A percentile compares a stretch with the other conserved stretches of the same genome.
These are phyloP conservation scores for Aspergillus transmontanensis DNA, from an alignment of 2,329 filamentous ascomycete species.

Conservation along the genomic window DNA sequence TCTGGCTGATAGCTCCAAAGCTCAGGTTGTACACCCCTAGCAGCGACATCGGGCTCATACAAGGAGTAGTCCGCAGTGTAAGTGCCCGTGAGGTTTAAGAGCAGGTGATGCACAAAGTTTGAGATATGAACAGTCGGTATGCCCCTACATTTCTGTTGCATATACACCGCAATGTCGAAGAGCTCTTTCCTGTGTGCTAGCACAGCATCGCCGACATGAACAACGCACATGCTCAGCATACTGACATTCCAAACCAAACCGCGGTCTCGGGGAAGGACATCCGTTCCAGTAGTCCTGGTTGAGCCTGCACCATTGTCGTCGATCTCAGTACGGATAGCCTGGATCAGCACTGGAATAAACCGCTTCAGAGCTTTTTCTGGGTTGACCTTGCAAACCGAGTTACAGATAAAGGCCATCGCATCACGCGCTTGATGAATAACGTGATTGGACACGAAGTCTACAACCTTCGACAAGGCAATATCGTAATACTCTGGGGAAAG, in stretches of 20 bases:
- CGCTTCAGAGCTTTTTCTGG: conserved; percentile 90
- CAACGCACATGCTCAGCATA: conserved; percentile 96
- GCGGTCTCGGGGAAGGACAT: conserved; percentile 88
- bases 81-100: conserved; percentile 91
- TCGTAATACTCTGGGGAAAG: conserved; percentile 93
- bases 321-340: conserved; percentile 93
- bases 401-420: conserved; percentile 98
- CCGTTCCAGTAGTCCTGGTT: conserved; percentile 87
- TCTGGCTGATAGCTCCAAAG: conserved; percentile 84
- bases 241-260: conserved; percentile 96
- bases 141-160: conserved; percentile 94
- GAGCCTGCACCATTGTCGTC: conserved; percentile 95
- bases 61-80: conserved; percentile 89
- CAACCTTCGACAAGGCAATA: conserved; percentile 86
- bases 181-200: conserved; percentile 86
- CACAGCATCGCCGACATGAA: conserved; percentile 89
- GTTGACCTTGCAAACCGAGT: conserved; percentile 92
- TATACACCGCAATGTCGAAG: conserved; percentile 88
- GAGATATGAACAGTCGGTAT: conserved; percentile 94
- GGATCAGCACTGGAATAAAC: conserved; percentile 85
- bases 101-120: conserved; percentile 94
- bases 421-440: conserved; percentile 96
- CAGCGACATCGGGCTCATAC: conserved; percentile 76
- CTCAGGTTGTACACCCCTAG: conserved; percentile 70
- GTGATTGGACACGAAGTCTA: conserved; percentile 86